Evolutionary conservation across 345 rosid genomes (phyloP).

Genomic region (Barbarea vulgaris): DNA sequence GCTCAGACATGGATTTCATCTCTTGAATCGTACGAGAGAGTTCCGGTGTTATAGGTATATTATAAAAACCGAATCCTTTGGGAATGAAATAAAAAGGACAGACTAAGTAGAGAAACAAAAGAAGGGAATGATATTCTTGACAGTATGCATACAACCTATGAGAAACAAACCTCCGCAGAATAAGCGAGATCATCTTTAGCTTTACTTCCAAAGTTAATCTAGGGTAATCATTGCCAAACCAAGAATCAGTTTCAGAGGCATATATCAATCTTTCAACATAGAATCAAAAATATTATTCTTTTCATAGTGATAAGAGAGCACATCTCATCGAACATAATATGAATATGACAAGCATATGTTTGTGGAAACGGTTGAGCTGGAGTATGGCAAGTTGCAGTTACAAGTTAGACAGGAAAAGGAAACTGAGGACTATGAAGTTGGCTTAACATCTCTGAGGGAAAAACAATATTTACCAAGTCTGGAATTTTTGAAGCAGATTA

Average conservation of each 20-base stretch:
- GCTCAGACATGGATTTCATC: slow-evolving; percentile 90
- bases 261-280: neutral
- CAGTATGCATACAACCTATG: slow-evolving; percentile 2
- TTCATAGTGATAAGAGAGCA: too few relatives aligned
- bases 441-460: too few relatives aligned
- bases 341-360: too few relatives aligned
- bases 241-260: slow-evolving; percentile 3
- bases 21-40: slow-evolving; percentile 88
- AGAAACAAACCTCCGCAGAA: slow-evolving; percentile 79
- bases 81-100: neutral
- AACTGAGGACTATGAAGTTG: too few relatives aligned
- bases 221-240: slow-evolving; percentile 25
- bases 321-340: too few relatives aligned
- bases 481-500: too few relatives aligned
- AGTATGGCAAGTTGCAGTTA: too few relatives aligned
- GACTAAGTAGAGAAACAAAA: neutral
- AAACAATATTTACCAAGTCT: too few relatives aligned
- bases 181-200: slow-evolving; percentile 98
- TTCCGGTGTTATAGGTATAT: slow-evolving; percentile 52
- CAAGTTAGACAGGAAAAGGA: too few relatives aligned
- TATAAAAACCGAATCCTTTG: slow-evolving; percentile 12
- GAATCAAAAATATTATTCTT: neutral
- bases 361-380: too few relatives aligned
- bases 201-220: slow-evolving; percentile 92
- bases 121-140: neutral